Evolutionary conservation across 257 asterid species (phyloP).

Genomic region (Rhazya stricta): DNA sequence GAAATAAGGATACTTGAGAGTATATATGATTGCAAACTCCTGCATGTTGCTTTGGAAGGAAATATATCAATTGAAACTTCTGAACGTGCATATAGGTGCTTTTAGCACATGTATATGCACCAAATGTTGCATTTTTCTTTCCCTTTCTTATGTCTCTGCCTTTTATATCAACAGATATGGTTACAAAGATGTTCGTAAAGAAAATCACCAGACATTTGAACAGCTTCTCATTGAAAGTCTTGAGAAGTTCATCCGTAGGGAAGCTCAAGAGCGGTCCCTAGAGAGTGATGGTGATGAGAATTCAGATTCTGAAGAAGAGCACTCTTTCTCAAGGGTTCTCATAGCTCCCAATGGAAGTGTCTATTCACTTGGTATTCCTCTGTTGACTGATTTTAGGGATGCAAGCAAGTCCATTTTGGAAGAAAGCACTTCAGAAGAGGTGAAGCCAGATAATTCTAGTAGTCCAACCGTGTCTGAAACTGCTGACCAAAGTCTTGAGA

Average conservation of each 20-base stretch:
- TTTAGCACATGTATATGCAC: not conserved
- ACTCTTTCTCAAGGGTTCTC: slow-evolving; percentile 57
- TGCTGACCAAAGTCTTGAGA: slow-evolving; percentile 73
- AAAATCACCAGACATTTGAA: slow-evolving; percentile 87
- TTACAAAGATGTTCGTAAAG: slow-evolving; percentile 94
- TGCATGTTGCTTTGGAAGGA: not conserved
- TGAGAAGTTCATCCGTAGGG: slow-evolving; percentile 84
- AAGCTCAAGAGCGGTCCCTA: slow-evolving; percentile 90
- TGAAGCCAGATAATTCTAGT: slow-evolving; percentile 32
- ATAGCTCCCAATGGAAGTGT: slow-evolving; percentile 92
- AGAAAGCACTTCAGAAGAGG: slow-evolving; percentile 46
- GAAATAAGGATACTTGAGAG: not conserved
- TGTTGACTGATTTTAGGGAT: slow-evolving; percentile 63
- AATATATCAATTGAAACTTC: not conserved
- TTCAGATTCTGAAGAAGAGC: slow-evolving; percentile 58
- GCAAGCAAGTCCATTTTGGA: slow-evolving; percentile 39
- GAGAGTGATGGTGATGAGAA: slow-evolving; percentile 79
- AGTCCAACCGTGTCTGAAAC: slow-evolving; percentile 38
- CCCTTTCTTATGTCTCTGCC: not conserved
- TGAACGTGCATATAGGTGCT: not conserved
- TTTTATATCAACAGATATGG: slow-evolving; percentile 63
- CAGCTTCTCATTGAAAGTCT: slow-evolving; percentile 90
- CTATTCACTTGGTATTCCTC: slow-evolving; percentile 82
- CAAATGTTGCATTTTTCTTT: not conserved
- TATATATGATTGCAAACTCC: not conserved